Evolutionary conservation across 768 basidiomycete genomes (phyloP).

Genomic region (Dentipellis fragilis): DNA sequence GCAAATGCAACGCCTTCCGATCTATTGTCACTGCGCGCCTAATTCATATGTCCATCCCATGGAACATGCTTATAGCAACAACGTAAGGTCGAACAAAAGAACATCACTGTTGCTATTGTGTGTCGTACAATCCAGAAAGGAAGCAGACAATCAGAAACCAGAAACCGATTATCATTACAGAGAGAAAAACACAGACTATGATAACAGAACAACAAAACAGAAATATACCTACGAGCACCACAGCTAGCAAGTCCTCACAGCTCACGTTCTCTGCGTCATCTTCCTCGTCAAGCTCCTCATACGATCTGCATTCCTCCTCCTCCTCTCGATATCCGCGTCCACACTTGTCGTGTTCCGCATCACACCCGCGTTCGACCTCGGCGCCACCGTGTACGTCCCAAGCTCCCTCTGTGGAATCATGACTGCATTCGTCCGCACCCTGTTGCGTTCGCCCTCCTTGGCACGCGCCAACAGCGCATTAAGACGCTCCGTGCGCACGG

Average conservation of each 20-base stretch:
- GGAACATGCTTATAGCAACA: too few species aligned
- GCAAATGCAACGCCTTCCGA: too few species aligned
- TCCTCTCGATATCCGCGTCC: slow-evolving; percentile 63
- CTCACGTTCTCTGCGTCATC: slow-evolving; percentile 14
- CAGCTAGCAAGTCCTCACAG: not conserved
- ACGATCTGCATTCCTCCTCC: slow-evolving; percentile 67
- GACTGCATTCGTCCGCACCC: slow-evolving; percentile 71
- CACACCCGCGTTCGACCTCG: slow-evolving; percentile 44
- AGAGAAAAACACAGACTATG: too few species aligned
- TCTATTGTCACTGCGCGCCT: too few species aligned
- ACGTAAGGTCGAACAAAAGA: too few species aligned
- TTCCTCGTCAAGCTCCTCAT: slow-evolving; percentile 52
- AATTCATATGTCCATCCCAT: too few species aligned
- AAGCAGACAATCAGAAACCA: too few species aligned
- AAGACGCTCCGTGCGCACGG: slow-evolving; percentile 39
- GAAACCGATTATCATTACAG: too few species aligned
- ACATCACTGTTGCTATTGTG: too few species aligned
- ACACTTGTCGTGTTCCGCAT: slow-evolving; percentile 46
- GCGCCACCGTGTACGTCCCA: slow-evolving; percentile 75
- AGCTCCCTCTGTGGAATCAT: slow-evolving; percentile 71
- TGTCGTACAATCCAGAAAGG: too few species aligned
- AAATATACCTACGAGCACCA: too few species aligned
- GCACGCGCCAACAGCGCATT: slow-evolving; percentile 62
- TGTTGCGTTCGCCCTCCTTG: slow-evolving; percentile 55
- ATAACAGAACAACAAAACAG: too few species aligned